Base-by-base conservation (phyloP, 2,329 filamentous ascomycete genomes). In the Clarireedia sp. region DNA sequence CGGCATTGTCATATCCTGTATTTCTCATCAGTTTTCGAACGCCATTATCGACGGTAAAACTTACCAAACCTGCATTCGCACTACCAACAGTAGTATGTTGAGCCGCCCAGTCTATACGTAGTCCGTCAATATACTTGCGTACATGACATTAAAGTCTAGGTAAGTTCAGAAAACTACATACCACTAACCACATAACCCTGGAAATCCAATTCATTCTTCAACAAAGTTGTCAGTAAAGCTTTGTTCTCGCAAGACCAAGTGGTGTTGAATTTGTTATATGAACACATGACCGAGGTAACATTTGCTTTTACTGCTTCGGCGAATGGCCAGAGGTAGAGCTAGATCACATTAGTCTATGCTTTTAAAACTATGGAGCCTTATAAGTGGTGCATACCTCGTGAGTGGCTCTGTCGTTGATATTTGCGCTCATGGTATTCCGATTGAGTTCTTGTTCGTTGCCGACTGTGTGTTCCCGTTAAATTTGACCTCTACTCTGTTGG, bases 191-290 rank as follows among this genome's bases (percentile, higher is more conserved):
- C 74, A 61, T 83, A 85, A 4, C 88, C 76, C 64, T 85, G 83
- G 76, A 91, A 92, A n/a, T 86, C 88, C 12, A 94, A 76, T 68
- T 90, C 83, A 14, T 76, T 71, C 70, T 89, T 89, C 16, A 89
- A 72, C 3, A 89, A 67, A 48, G 77, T 76, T 65, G 85, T 85
- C 53, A 87, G 66, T 3, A 75, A 70, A 48, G 78, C 73, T 57
- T 79, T 77, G 69, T 85, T 87, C 65, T 85, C 78, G 68, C 86
- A 89, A 5, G 77, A 77, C 70, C 83, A 87, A 14, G 79, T 83
- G 59, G 82, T 81, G 69, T 89, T 87, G 66, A 88, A 72, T 67
- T 83, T 83, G 67, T 87, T 85, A 70, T 89, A 89, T 17, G 81
- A 83, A 71, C 86, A 89, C 86, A 89, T 89, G 45, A 86, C 71